Evolutionary conservation across 2,329 filamentous ascomycete genomes (phyloP).

Genomic region (Lecanosticta acicola): DNA sequence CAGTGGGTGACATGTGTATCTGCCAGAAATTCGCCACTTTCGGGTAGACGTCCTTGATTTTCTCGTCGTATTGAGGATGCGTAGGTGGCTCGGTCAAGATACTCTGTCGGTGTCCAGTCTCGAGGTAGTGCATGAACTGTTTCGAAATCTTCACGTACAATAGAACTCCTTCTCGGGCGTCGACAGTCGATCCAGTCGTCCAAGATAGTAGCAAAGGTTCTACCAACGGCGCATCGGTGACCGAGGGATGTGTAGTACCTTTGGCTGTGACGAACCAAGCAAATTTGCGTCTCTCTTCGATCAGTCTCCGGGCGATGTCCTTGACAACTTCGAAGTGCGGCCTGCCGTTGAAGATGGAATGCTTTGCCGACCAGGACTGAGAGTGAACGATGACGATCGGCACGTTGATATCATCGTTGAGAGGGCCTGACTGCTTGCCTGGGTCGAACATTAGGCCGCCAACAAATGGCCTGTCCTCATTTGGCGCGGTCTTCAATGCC

Average conservation of each 20-base stretch:
- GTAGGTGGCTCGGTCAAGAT: slow-evolving; percentile 48
- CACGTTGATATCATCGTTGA: slow-evolving; percentile 55
- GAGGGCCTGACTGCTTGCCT: slow-evolving; percentile 57
- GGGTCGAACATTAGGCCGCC: slow-evolving; percentile 61
- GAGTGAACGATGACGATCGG: slow-evolving; percentile 60
- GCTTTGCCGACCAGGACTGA: slow-evolving; percentile 57
- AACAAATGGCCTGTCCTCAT: slow-evolving; percentile 43
- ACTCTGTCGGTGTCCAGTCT: slow-evolving; percentile 39
- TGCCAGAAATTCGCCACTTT: slow-evolving; percentile 37
- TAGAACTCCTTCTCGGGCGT: slow-evolving; percentile 50
- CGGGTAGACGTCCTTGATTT: slow-evolving; percentile 21
- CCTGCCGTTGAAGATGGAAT: slow-evolving; percentile 55
- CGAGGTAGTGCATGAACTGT: slow-evolving; percentile 51
- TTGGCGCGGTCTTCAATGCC: slow-evolving; percentile 49
- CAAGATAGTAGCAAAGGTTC: slow-evolving; percentile 56
- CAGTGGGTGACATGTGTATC: slow-evolving; percentile 38
- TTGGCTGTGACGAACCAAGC: slow-evolving; percentile 42
- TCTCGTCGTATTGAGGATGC: slow-evolving; percentile 34
- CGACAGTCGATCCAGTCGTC: slow-evolving; percentile 57
- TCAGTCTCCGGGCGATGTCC: slow-evolving; percentile 47
- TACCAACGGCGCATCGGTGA: slow-evolving; percentile 62
- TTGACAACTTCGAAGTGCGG: slow-evolving; percentile 60
- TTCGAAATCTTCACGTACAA: slow-evolving; percentile 57
- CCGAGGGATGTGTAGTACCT: slow-evolving; percentile 52
- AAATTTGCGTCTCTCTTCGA: slow-evolving; percentile 38